A percentile compares a stretch with the other conserved stretches of the same genome.
Evolutionary conservation across 495 filamentous ascomycete species (phyloP).

Genomic region (Lineolata rhizophorae): DNA sequence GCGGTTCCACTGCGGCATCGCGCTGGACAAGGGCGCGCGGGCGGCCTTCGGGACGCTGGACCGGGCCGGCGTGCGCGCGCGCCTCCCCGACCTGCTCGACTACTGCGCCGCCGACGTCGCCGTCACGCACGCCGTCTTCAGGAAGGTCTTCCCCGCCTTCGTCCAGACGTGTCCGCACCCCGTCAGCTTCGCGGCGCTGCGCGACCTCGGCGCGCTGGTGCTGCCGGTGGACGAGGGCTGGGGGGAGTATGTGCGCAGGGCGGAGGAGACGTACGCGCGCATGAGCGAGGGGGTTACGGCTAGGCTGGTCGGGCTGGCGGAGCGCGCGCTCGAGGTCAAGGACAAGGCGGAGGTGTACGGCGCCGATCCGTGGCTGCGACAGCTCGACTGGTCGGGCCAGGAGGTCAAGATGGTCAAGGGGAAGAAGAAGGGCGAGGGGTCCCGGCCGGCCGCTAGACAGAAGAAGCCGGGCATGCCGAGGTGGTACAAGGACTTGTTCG

Average conservation of each 20-base stretch:
- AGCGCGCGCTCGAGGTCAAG: constrained; percentile 56
- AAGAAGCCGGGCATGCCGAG: constrained; percentile 87
- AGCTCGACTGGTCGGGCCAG: constrained; percentile 91
- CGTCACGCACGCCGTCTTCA: constrained; percentile 80
- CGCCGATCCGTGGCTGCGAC: constrained; percentile 71
- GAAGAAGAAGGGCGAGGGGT: constrained; percentile 64
- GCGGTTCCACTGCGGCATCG: constrained; percentile 80
- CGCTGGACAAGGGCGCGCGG: constrained; percentile 75
- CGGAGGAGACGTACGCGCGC: constrained; percentile 65
- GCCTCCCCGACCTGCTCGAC: constrained; percentile 64
- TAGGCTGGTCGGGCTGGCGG: constrained; percentile 45
- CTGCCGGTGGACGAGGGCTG: constrained; percentile 75
- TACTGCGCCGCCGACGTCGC: constrained; percentile 94
- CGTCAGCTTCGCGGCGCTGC: constrained; percentile 84
- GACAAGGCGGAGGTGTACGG: constrained; percentile 38
- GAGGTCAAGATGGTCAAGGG: constrained; percentile 78
- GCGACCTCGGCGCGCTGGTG: constrained; percentile 81
- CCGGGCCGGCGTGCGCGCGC: constrained; percentile 38
- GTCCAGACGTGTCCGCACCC: constrained; percentile 81
- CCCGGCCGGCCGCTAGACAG: constrained; percentile 56
- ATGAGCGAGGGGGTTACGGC: constrained; percentile 55
- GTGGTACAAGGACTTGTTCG: constrained; percentile 88
- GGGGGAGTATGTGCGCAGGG: constrained; percentile 57
- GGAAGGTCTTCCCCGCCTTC: constrained; percentile 76
- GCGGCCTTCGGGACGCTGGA: constrained; percentile 75